Percentiles rank a stretch among this genome's conserved stretches.
These are phyloP conservation scores for Candida taoyuanica DNA, from an alignment of 805 yeast genomes.

Conservation along the genomic window DNA sequence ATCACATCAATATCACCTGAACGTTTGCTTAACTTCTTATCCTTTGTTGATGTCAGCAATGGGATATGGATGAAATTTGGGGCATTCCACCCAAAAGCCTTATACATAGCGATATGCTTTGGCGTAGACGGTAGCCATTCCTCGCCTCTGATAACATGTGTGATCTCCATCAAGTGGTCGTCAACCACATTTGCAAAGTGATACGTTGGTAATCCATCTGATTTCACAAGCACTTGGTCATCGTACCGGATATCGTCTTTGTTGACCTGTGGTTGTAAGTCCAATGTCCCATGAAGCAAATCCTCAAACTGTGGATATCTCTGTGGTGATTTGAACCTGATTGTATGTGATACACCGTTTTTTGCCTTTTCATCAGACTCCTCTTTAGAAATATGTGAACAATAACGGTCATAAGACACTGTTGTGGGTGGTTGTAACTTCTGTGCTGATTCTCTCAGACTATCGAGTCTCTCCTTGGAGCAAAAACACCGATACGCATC, in stretches of 20 bases:
- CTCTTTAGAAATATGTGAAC: slow-evolving; percentile 43
- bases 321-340: slow-evolving; percentile 76
- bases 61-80: slow-evolving; percentile 92
- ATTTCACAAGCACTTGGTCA: slow-evolving; percentile 83
- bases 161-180: slow-evolving; percentile 87
- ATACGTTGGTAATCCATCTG: slow-evolving; percentile 95
- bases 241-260: slow-evolving; percentile 70
- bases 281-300: slow-evolving; percentile 69
- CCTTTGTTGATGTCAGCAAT: slow-evolving; percentile 63
- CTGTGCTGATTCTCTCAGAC: slow-evolving; percentile 68
- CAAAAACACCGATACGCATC: slow-evolving; percentile 87
- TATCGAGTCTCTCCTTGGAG: slow-evolving; percentile 67
- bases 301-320: slow-evolving; percentile 65
- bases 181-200: slow-evolving; percentile 96
- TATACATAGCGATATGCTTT: slow-evolving; percentile 82
- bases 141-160: slow-evolving; percentile 95
- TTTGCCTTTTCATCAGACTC: slow-evolving; percentile 37
- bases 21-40: slow-evolving; percentile 81
- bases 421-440: slow-evolving; percentile 81
- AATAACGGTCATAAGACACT: slow-evolving; percentile 86
- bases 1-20: slow-evolving; percentile 75
- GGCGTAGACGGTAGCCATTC: slow-evolving; percentile 98
- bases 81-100: slow-evolving; percentile 79
- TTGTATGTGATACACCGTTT: slow-evolving; percentile 39
- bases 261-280: slow-evolving; percentile 78